These are phyloP conservation scores for Penicillium sp. DNA, from an alignment of 2,329 filamentous ascomycete species.

Conservation along the genomic window DNA sequence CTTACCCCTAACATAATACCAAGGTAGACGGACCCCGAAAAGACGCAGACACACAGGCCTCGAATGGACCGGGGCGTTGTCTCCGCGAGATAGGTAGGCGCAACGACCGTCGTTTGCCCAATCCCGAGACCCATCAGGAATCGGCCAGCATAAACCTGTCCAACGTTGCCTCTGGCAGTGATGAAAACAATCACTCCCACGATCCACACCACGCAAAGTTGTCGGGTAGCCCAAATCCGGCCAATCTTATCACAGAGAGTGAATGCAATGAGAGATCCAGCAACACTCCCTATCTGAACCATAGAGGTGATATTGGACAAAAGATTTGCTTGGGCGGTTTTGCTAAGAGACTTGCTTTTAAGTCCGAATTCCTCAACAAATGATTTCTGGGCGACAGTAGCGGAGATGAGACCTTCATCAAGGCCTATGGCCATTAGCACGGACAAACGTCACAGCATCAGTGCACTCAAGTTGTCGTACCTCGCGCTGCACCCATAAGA, in stretches of 20 bases:
- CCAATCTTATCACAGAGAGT: conserved; percentile 64
- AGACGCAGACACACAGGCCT: conserved; percentile 70
- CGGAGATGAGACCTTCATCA: conserved; percentile 72
- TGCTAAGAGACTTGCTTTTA: conserved; percentile 7
- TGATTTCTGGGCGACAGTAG: conserved; percentile 22
- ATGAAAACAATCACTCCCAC: conserved; percentile 64
- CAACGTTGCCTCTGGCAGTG: conserved; percentile 58
- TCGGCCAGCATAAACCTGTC: conserved; percentile 65
- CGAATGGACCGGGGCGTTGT: conserved; percentile 66
- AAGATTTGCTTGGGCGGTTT: no score
- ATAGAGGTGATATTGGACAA: conserved; percentile 74
- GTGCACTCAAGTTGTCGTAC: no score
- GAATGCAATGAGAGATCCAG: conserved; percentile 63
- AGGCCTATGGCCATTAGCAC: no score
- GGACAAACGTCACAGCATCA: no score
- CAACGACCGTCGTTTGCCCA: conserved; percentile 69
- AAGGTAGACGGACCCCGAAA: conserved; percentile 71
- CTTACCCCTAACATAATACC: no score
- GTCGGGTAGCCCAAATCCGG: conserved; percentile 65
- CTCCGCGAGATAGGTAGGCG: conserved; percentile 13
- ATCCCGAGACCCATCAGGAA: conserved; percentile 70
- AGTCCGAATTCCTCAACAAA: conserved; percentile 22
- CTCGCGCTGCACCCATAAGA: conserved; percentile 72
- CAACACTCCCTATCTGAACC: conserved; percentile 75
- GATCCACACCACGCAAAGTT: conserved; percentile 63